These are phyloP conservation scores for Ceratobasidium sp. DNA, from an alignment of 1,284 basidiomycete genomes.

Conservation along the genomic window DNA sequence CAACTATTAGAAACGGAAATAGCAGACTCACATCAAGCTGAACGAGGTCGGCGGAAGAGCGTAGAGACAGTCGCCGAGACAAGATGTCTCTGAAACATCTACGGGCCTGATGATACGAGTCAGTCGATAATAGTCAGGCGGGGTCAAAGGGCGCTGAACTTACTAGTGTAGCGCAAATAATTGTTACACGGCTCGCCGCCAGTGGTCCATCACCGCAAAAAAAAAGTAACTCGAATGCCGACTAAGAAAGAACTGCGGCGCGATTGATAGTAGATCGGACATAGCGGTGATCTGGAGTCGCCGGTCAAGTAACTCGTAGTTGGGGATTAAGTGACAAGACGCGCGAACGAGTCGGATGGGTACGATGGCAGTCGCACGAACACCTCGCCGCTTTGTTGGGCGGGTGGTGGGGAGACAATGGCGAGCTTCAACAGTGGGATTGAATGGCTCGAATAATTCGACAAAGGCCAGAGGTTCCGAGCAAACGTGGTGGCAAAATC, in stretches of 20 bases:
- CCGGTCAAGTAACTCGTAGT: not conserved
- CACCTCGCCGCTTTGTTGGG: not conserved
- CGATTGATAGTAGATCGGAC: not conserved
- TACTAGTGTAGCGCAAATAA: too few relatives aligned
- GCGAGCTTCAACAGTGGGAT: not conserved
- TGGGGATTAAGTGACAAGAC: not conserved
- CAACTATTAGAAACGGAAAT: too few relatives aligned
- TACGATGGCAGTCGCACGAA: not conserved
- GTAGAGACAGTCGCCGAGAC: too few relatives aligned
- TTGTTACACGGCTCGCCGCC: conserved; percentile 1
- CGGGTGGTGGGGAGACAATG: not conserved
- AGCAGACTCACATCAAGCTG: too few relatives aligned
- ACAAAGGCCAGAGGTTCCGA: not conserved
- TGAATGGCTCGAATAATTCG: not conserved
- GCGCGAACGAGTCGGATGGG: not conserved
- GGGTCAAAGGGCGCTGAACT: too few relatives aligned
- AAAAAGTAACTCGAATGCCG: not conserved
- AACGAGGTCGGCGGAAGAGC: too few relatives aligned
- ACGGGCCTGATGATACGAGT: too few relatives aligned
- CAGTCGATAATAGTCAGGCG: too few relatives aligned
- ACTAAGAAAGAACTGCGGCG: not conserved
- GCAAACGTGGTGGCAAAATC: not conserved
- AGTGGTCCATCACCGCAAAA: not conserved
- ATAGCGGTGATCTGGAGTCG: not conserved
- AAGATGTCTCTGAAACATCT: too few relatives aligned